phyloP scores from a whole-genome alignment of 148 eudicot genomes.

The Camellia lanceoleosa region DNA sequence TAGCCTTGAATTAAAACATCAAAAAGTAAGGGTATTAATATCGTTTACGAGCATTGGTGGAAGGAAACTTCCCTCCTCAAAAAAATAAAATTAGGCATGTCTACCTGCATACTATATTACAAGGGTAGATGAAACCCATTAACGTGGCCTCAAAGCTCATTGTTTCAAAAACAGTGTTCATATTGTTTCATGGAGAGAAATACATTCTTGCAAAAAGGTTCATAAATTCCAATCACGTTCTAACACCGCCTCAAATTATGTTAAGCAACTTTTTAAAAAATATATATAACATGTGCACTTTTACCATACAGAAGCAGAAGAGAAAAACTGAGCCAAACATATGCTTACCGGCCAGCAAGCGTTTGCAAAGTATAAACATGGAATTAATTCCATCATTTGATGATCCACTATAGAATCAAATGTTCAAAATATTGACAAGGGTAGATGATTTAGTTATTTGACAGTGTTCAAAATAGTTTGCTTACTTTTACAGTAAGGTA shows the following conservation, averaged over 20 bases:
- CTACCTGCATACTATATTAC: neutral
- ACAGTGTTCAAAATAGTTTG: neutral
- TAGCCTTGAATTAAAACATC: conserved; percentile 49
- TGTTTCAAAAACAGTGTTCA: neutral
- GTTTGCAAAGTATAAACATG: neutral
- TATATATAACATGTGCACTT: neutral
- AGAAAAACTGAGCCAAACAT: neutral
- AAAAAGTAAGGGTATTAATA: conserved; percentile 5
- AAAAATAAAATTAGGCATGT: neutral
- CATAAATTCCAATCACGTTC: neutral
- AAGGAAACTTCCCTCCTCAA: neutral
- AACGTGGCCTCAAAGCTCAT: conserved; percentile 1
- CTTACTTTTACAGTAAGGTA: neutral
- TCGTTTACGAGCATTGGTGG: neutral
- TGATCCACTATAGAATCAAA: neutral
- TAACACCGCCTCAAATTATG: neutral
- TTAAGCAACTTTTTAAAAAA: neutral
- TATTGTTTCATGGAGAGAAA: neutral
- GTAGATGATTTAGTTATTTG: neutral
- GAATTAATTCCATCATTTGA: too few relatives aligned
- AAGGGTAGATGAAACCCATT: neutral
- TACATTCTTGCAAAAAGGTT: neutral
- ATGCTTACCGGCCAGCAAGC: neutral
- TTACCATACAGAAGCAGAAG: neutral
- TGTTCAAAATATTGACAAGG: neutral